Percentiles rank a stretch among this genome's conserved stretches.
Conservation (phyloP, 1,284 basidiomycete species). For the Hymenochaete sp. region DNA sequence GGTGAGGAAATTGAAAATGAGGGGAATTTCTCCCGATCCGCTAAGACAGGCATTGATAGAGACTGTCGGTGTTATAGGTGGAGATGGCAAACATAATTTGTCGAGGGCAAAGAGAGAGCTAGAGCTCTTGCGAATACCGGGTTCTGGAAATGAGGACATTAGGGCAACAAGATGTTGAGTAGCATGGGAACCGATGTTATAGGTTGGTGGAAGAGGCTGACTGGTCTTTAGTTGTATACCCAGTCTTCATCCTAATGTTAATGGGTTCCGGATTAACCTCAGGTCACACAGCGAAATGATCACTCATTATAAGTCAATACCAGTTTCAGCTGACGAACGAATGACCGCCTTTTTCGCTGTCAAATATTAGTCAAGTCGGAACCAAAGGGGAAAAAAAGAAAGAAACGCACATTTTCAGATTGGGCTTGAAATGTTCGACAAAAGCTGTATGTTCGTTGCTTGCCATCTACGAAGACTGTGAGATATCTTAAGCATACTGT, state of each 20-base stretch:
- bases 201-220: not conserved
- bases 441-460: too few relatives aligned
- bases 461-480: too few relatives aligned
- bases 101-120: conserved; percentile 16
- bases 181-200: not conserved
- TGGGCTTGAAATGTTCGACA: too few relatives aligned
- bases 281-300: too few relatives aligned
- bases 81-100: conserved; percentile 8
- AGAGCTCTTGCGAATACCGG: conserved; percentile 9
- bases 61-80: conserved; percentile 11
- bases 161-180: not conserved
- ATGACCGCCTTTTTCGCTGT: too few relatives aligned
- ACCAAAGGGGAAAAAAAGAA: too few relatives aligned
- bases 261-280: too few relatives aligned
- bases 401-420: too few relatives aligned
- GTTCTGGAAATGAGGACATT: not conserved
- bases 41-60: conserved; percentile 3
- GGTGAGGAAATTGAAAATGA: conserved; percentile 14
- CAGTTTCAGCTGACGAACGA: too few relatives aligned
- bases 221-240: not conserved
- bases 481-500: too few relatives aligned
- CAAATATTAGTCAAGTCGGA: too few relatives aligned
- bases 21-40: conserved; percentile 14
- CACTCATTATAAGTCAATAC: too few relatives aligned
- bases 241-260: not conserved